Evolutionary conservation across 139 green algal genomes (phyloP).

Genomic region (Astrephomene gubernaculifera): DNA sequence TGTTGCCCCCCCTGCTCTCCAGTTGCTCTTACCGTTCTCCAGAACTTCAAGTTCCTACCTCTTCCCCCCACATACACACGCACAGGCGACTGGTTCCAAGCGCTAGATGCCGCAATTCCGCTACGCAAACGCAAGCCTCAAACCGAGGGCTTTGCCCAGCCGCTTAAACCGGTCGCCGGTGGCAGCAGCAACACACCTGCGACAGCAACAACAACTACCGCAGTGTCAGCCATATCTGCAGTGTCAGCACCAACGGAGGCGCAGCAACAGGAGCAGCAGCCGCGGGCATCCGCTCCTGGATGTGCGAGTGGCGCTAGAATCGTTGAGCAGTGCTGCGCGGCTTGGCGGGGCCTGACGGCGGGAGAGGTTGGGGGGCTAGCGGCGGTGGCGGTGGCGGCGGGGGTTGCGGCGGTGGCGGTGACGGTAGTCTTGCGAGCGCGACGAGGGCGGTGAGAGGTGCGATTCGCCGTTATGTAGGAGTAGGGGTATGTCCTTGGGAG

Average conservation of each 20-base stretch:
- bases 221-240: not conserved
- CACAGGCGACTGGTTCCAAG: slow-evolving; percentile 44
- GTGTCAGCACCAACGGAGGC: not conserved
- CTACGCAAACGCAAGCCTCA: slow-evolving; percentile 29
- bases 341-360: too few relatives aligned
- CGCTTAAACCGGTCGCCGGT: not conserved
- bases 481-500: too few relatives aligned
- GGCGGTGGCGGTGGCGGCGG: too few relatives aligned
- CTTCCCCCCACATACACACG: not conserved
- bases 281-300: not conserved
- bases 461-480: too few relatives aligned
- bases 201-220: not conserved
- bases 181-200: not conserved
- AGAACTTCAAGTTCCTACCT: too few relatives aligned
- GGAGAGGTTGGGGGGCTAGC: too few relatives aligned
- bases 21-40: too few relatives aligned
- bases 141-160: not conserved
- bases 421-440: too few relatives aligned
- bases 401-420: too few relatives aligned
- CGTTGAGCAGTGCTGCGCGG: not conserved
- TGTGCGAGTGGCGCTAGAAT: not conserved
- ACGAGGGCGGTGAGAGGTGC: too few relatives aligned
- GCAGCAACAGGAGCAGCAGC: not conserved
- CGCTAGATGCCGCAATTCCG: slow-evolving; percentile 44
- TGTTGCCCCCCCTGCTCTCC: too few relatives aligned